These are phyloP conservation scores for Litsea cubeba DNA, from an alignment of 164 flowering plant species.

Conservation along the genomic window DNA sequence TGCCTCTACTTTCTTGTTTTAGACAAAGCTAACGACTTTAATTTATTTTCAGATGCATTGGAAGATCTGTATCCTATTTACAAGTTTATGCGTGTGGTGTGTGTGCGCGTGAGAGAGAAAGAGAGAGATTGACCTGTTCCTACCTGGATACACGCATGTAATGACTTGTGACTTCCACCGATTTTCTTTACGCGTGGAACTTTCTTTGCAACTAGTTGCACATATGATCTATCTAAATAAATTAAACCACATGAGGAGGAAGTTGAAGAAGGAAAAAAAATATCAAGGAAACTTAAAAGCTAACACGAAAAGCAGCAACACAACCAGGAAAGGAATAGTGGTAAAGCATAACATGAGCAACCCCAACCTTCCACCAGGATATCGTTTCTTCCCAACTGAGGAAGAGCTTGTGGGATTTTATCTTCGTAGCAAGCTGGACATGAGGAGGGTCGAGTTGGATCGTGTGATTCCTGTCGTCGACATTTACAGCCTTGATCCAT, in stretches of 20 bases:
- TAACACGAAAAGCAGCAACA: background rate
- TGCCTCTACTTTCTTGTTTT: no score
- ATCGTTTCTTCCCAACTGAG: slow-evolving; percentile 63
- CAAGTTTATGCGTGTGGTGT: no score
- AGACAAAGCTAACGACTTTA: no score
- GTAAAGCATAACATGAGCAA: background rate
- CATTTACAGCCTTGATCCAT: slow-evolving; percentile 40
- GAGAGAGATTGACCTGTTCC: background rate
- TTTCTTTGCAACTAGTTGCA: background rate
- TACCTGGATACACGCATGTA: background rate
- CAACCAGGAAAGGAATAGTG: background rate
- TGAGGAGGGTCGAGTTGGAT: slow-evolving; percentile 16
- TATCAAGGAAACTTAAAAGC: background rate
- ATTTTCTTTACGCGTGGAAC: slow-evolving; percentile 1
- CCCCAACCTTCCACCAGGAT: slow-evolving; percentile 27
- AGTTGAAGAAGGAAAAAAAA: background rate
- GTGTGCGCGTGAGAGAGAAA: no score
- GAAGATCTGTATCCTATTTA: no score
- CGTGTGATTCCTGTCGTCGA: slow-evolving; percentile 39
- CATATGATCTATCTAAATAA: background rate
- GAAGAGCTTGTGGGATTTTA: slow-evolving; percentile 60
- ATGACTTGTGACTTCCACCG: background rate
- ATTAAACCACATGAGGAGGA: background rate
- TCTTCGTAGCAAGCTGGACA: slow-evolving; percentile 40
- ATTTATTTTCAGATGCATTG: no score